A percentile compares a stretch with the other conserved stretches of the same genome.
Evolutionary conservation across 2,329 filamentous ascomycete species (phyloP).

Genomic region (Calonectria hawksworthii): DNA sequence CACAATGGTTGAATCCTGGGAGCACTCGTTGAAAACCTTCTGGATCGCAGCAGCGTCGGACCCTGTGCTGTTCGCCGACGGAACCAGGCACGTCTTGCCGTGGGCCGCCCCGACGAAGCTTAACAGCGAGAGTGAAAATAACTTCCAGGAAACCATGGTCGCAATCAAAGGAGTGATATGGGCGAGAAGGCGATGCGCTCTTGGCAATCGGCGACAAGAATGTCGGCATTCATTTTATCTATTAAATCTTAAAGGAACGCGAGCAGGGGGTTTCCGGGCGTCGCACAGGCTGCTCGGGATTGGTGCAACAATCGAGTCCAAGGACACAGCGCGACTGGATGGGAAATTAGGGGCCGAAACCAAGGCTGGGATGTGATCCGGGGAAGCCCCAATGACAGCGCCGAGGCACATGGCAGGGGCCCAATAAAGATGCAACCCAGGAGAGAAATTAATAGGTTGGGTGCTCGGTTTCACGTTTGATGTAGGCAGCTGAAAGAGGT

Average conservation of each 20-base stretch:
- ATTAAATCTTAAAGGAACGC: neutral
- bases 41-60: constrained; percentile 17
- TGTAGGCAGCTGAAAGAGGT: neutral
- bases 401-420: neutral
- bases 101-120: constrained; percentile 13
- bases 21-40: constrained; percentile 14
- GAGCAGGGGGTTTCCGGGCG: neutral
- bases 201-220: neutral
- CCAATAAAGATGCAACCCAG: neutral
- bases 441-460: neutral
- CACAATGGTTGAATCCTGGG: constrained; percentile 22
- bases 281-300: neutral
- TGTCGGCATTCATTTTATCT: neutral
- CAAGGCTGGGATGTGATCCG: constrained; percentile 15
- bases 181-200: neutral
- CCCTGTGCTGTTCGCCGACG: constrained; percentile 15
- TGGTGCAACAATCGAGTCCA: neutral
- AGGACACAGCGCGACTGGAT: neutral
- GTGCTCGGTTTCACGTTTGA: neutral
- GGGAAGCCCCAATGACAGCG: neutral
- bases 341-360: constrained; percentile 23
- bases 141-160: constrained; percentile 17
- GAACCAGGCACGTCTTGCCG: constrained; percentile 22
- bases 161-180: neutral
- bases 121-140: constrained; percentile 17